These are phyloP conservation scores for Lachnellula willkommii DNA, from an alignment of 2,329 filamentous ascomycete genomes.

Conservation along the genomic window DNA sequence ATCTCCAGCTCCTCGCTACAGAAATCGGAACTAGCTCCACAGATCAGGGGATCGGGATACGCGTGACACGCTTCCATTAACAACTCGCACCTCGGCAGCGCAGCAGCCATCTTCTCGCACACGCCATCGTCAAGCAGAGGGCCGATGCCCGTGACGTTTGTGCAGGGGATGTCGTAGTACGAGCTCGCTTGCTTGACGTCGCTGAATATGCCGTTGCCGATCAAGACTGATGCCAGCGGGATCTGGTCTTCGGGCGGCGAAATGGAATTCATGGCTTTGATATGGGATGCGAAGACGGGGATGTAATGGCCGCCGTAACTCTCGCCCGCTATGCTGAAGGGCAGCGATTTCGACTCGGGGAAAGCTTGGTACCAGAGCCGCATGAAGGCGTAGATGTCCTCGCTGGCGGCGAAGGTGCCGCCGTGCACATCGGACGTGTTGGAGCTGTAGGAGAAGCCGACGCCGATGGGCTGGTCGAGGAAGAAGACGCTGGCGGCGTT, in stretches of 20 bases:
- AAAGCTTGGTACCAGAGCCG: slow-evolving; percentile 35
- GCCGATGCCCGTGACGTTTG: slow-evolving; percentile 19
- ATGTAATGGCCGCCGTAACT: slow-evolving; percentile 23
- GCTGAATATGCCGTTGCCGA: slow-evolving; percentile 54
- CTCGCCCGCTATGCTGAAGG: slow-evolving; percentile 36
- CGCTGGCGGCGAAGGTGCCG: slow-evolving; percentile 18
- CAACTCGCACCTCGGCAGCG: slow-evolving; percentile 18
- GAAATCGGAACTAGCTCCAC: slow-evolving; percentile 5
- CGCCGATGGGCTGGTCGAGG: slow-evolving; percentile 35
- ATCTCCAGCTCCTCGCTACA: slow-evolving; percentile 15
- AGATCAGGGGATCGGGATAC: slow-evolving; percentile 17
- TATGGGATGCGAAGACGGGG: slow-evolving; percentile 37
- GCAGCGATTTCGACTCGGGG: slow-evolving; percentile 33
- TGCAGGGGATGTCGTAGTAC: slow-evolving; percentile 43
- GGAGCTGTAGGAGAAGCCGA: slow-evolving; percentile 35
- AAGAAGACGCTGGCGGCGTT: slow-evolving; percentile 36
- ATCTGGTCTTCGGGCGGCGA: slow-evolving; percentile 38
- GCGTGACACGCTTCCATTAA: slow-evolving; percentile 12
- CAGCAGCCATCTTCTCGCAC: slow-evolving; percentile 11
- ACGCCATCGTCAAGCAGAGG: slow-evolving; percentile 15
- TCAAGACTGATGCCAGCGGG: slow-evolving; percentile 41
- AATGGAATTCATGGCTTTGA: slow-evolving; percentile 18
- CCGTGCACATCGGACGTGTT: slow-evolving; percentile 12
- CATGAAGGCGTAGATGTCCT: slow-evolving; percentile 24
- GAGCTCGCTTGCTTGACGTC: slow-evolving; percentile 47